These are phyloP conservation scores for Lophiotrema nucula DNA, from an alignment of 495 filamentous ascomycete species.

Conservation along the genomic window DNA sequence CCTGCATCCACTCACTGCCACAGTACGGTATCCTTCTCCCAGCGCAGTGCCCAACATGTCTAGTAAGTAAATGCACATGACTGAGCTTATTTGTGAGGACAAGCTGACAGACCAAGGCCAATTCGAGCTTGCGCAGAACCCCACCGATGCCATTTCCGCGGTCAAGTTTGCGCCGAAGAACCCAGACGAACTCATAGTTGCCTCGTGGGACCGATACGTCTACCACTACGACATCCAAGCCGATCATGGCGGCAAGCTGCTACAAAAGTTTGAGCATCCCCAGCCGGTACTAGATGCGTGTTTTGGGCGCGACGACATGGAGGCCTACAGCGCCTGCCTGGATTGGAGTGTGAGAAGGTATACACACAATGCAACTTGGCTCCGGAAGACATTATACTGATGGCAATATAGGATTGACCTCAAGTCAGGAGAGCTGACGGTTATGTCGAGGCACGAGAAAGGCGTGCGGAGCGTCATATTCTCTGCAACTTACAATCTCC, in stretches of 20 bases:
- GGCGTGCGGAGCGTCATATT: slow-evolving; percentile 83
- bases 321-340: slow-evolving; percentile 79
- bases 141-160: slow-evolving; percentile 84
- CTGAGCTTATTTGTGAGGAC: no score
- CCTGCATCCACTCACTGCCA: background rate
- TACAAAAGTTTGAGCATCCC: slow-evolving; percentile 73
- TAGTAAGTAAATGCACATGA: no score
- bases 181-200: slow-evolving; percentile 71
- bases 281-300: slow-evolving; percentile 89
- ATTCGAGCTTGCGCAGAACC: slow-evolving; percentile 71
- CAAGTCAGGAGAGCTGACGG: slow-evolving; percentile 64
- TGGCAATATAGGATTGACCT: slow-evolving; percentile 71
- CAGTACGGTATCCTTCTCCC: no score
- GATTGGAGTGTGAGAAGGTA: slow-evolving; percentile 72
- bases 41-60: no score
- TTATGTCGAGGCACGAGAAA: slow-evolving; percentile 73
- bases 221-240: slow-evolving; percentile 80
- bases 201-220: slow-evolving; percentile 91
- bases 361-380: no score
- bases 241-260: slow-evolving; percentile 59
- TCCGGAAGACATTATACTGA: no score
- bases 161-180: slow-evolving; percentile 77
- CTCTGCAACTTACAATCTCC: slow-evolving; percentile 65
- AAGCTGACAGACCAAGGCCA: no score
- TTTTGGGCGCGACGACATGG: slow-evolving; percentile 76